phyloP scores from a whole-genome alignment of 805 yeast genomes.

The Saturnispora sanitii region DNA sequence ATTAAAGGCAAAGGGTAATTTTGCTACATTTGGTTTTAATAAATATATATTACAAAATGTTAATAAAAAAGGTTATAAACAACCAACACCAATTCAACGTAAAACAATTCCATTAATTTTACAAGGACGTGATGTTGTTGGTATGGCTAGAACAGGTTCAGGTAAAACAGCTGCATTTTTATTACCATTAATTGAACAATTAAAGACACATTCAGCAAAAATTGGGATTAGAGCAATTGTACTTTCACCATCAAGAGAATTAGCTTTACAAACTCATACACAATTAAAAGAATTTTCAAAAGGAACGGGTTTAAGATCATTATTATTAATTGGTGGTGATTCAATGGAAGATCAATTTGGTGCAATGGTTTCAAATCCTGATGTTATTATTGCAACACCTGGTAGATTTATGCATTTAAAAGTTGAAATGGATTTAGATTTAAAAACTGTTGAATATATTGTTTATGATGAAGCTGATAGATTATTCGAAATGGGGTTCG shows the following conservation, averaged over 20 bases:
- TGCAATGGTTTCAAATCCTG: constrained; percentile 90
- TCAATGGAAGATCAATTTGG: constrained; percentile 94
- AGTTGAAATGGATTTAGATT: constrained; percentile 87
- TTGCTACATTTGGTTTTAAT: constrained; percentile 84
- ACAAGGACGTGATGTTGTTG: constrained; percentile 88
- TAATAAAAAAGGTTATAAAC: constrained; percentile 75
- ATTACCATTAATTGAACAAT: constrained; percentile 77
- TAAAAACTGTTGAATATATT: constrained; percentile 75
- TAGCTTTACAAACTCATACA: constrained; percentile 85
- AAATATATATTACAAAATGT: constrained; percentile 61
- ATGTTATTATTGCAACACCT: constrained; percentile 91
- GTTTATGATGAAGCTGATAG: constrained; percentile 98
- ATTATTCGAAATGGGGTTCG: constrained; percentile 91
- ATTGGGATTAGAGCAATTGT: constrained; percentile 85
- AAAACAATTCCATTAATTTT: constrained; percentile 87
- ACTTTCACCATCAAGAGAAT: constrained; percentile 90
- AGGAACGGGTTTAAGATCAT: constrained; percentile 75
- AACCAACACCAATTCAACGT: constrained; percentile 97
- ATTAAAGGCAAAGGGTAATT: constrained; percentile 62
- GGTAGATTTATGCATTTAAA: constrained; percentile 94
- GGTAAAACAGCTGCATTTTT: constrained; percentile 98
- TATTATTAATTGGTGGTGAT: constrained; percentile 92
- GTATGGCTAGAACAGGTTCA: constrained; percentile 99
- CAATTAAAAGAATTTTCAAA: constrained; percentile 81
- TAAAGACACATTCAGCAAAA: constrained; percentile 75